Percentiles rank a stretch among this genome's conserved stretches.
Conservation (phyloP, 1,284 basidiomycete species). For the Porodaedalea pini region DNA sequence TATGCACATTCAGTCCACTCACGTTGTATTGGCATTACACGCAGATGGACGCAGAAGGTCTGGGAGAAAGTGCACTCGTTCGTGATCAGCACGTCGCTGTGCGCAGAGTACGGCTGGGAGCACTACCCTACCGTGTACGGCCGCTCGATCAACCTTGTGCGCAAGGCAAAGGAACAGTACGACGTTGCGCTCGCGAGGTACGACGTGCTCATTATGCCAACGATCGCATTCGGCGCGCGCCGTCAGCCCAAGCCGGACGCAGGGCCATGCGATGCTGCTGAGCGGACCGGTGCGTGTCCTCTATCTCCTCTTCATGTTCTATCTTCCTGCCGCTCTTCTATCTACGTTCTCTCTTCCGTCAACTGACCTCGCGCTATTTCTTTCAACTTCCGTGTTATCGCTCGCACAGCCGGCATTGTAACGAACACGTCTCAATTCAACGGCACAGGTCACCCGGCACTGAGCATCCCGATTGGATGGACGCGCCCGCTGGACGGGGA, state of each 20-base stretch:
- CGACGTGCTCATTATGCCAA: slow-evolving; percentile 46
- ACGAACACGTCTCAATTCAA: slow-evolving; percentile 7
- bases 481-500: neutral
- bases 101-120: slow-evolving; percentile 28
- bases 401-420: neutral
- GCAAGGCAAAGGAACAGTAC: slow-evolving; percentile 41
- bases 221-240: slow-evolving; percentile 29
- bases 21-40: neutral
- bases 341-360: neutral
- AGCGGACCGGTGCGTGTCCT: neutral
- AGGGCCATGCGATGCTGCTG: neutral
- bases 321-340: neutral
- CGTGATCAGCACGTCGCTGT: slow-evolving; percentile 19
- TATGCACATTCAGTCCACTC: neutral
- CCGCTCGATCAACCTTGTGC: slow-evolving; percentile 38
- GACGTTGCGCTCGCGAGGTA: slow-evolving; percentile 34
- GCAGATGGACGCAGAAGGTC: slow-evolving; percentile 36
- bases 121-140: slow-evolving; percentile 33
- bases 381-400: neutral
- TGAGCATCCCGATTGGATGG: slow-evolving; percentile 7
- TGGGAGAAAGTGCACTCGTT: slow-evolving; percentile 33
- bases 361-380: neutral
- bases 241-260: neutral
- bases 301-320: neutral
- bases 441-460: slow-evolving; percentile 1